Evolutionary conservation across 768 basidiomycete genomes (phyloP).

Genomic region (Leucocoprinus leucothites): DNA sequence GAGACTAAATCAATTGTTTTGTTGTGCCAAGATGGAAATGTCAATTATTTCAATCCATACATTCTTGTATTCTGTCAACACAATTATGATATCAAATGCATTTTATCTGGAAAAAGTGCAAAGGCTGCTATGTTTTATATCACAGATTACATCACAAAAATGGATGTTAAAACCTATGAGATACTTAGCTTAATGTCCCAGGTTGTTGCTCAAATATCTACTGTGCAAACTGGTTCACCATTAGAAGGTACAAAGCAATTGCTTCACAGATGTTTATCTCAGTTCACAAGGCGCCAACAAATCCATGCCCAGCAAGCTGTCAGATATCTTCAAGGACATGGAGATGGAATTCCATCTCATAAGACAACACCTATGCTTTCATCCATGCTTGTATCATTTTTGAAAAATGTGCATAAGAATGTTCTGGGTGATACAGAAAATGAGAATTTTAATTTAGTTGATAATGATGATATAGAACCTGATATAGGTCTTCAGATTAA

Average conservation of each 20-base stretch:
- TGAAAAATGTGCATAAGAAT: too few relatives aligned
- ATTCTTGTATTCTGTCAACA: conserved; percentile 30
- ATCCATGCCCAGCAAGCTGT: conserved; percentile 33
- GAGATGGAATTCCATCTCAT: conserved; percentile 26
- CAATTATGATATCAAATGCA: conserved; percentile 33
- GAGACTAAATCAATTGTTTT: conserved; percentile 28
- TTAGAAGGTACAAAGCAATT: conserved; percentile 17
- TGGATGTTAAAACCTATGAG: too few relatives aligned
- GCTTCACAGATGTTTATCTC: conserved; percentile 28
- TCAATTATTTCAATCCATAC: conserved; percentile 30
- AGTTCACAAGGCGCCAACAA: conserved; percentile 25
- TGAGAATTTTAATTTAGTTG: too few relatives aligned
- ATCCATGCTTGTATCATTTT: too few relatives aligned
- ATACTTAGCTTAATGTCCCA: too few relatives aligned
- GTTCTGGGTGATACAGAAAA: too few relatives aligned
- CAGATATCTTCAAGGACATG: conserved; percentile 23
- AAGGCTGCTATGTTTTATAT: conserved; percentile 36
- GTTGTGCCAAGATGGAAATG: conserved; percentile 21
- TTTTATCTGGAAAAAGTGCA: conserved; percentile 28
- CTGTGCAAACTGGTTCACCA: neutral
- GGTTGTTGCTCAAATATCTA: neutral
- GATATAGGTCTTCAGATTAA: too few relatives aligned
- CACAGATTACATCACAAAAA: conserved; percentile 30
- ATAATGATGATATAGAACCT: too few relatives aligned
- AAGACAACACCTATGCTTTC: conserved; percentile 1